Base-by-base conservation (phyloP, 2,329 filamentous ascomycete species). In the Claviceps sp. region DNA sequence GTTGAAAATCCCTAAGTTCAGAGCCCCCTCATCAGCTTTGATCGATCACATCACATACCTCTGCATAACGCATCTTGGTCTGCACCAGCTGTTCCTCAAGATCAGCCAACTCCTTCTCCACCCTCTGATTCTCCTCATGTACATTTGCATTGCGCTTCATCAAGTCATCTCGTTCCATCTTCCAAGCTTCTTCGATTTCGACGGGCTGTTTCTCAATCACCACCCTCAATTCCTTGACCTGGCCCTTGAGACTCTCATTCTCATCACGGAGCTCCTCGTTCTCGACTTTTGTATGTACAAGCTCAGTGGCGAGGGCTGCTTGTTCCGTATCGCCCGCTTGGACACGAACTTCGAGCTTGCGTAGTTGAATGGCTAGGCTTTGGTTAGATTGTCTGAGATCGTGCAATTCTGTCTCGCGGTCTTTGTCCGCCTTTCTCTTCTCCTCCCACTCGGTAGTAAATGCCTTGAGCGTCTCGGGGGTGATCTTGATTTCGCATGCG, bases 381-480 rank as follows among this genome's bases (percentile, higher is more conserved):
- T 77, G 67, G 56, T 89, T 89, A 22, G 77, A 75, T 22, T 76
- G 72, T 59, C 81, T 82, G 55, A 97, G 74, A 9, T 77, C 73
- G 57, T 91, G 86, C 4, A 97, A 69, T 65, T 97, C 91, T 14
- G 77, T 74, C 64, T 95, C 89, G 2, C 87, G 82, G 54, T 89
- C 88, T 63, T 85, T 87, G 61, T 96, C 89, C 0, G 76, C 64
- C n/a, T 82, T 82, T 7, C 85, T 85, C 70, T 89, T 89, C 62
- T 96, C 91, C 64, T 95, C 89, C 90, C 90, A 98, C 63, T 98
- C 93, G 0, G 76, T 65, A 0, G 84, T 85, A 66, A 97, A 98
- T 3, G 76, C 71, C 61, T 86, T 85, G 22, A 98, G 79, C 61
- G 85, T 81, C 61, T 94, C 87, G 0, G 87, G 82, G 0, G 88